Conservation (phyloP, 495 filamentous ascomycete genomes). For the Xylaria castorea region DNA sequence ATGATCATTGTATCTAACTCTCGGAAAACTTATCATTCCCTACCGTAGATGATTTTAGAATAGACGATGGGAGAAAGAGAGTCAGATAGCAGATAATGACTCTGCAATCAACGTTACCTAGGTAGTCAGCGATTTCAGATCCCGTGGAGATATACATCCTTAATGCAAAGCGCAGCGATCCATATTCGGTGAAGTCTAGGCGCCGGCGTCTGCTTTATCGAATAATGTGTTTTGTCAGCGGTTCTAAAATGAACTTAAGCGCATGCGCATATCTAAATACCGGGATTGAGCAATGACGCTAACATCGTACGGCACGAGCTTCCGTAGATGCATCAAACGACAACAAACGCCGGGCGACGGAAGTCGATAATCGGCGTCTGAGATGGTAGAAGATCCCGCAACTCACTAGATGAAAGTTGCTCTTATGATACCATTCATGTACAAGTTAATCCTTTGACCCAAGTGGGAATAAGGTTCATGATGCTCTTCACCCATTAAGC, state of each 20-base stretch:
- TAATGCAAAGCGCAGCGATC: not conserved
- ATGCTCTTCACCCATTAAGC: not conserved
- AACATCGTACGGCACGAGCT: not conserved
- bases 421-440: constrained; percentile 1
- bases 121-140: constrained; percentile 8
- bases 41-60: not conserved
- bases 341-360: not conserved
- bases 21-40: not conserved
- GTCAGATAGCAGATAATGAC: not conserved
- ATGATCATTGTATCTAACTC: not conserved
- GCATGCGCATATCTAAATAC: not conserved
- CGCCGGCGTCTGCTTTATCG: not conserved
- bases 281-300: not conserved
- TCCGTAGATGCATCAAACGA: not conserved
- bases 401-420: not conserved
- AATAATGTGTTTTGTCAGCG: not conserved
- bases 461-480: not conserved
- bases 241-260: no score
- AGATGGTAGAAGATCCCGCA: not conserved
- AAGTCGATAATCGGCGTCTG: not conserved
- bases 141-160: not conserved
- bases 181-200: not conserved
- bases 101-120: not conserved
- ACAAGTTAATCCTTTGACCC: not conserved
- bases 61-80: not conserved